Base-by-base conservation (phyloP, 2,329 filamentous ascomycete species). In the Talaromyces sp. region DNA sequence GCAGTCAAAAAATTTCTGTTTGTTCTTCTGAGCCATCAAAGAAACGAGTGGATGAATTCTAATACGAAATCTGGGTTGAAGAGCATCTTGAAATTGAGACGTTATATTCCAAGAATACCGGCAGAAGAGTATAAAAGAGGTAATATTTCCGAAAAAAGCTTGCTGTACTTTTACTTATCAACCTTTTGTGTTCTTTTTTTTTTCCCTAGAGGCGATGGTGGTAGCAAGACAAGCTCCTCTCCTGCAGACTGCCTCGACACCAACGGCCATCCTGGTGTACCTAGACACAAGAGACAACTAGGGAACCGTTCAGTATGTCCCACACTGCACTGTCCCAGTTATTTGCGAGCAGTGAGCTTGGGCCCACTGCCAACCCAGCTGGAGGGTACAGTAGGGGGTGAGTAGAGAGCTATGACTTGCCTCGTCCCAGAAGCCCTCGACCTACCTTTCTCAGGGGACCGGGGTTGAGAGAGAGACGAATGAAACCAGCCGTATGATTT, bases 1-100 rank as follows among this genome's bases (percentile, higher is more conserved):
- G 43, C 43, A 40, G 54, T 50, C 54, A 56, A 37, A 39, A 56
- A 37, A 39, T 56, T 40, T 56, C 43, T 56, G 54, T 56, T 56
- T 56, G 54, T 56, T 35, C 37, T 28, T 43, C 41, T 46, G 35
- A 39, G 6, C 25, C 19, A 7, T 31, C 46, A 46, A 40, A 31
- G 37, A 40, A 31, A 21, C 17, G 21, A 50, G n/a, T 6, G 35
- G 21, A n/a, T 22, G 36, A 28, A 25, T 22, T 37, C 19, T 36
- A 25, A 37, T 22, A 15, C 31, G 37, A n/a, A 25, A 52, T 25
- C 43, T 46, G 1, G 22, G 22, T 5, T 28, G n/a, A 28, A 46
- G 31, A 48, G 33, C 19, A 19, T 28, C 33, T 52, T 31, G 15
- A 31, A 36, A 36, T 22, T 11, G 35, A n/a, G 35, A 25, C 15